Base-by-base conservation (phyloP, 1,284 basidiomycete species). In the Cutaneotrichosporon mucoides region DNA sequence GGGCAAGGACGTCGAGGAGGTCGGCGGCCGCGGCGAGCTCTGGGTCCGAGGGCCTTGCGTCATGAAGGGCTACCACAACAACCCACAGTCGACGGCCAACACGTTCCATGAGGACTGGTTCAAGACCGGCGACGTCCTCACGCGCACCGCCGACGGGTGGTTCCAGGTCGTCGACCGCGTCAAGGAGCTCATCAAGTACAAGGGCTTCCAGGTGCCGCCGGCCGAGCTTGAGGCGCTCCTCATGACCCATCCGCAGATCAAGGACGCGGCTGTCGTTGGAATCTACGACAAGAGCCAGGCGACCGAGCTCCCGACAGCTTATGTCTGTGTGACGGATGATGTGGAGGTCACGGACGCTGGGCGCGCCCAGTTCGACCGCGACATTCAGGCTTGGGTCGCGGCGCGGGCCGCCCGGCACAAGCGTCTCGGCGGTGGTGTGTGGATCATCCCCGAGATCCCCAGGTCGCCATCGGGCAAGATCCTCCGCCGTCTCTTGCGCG, bases 141-240 rank as follows among this genome's bases (percentile, higher is more conserved):
- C 82, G 9, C 74, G 83, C 5, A 86, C 89, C 63, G 65, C 75
- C 2, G 84, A 89, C 2, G 89, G 88, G 4, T 79, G 74, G 62
- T 78, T 48, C 47, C 33, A 48, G 84, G 75, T 79, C 42, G 75
- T 78, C 41, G 78, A 79, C 63, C 65, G 78, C 47, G 82, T 84
- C 65, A 92, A 92, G 68, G 90, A 92, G 70, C 76, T 92, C 40
- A 89, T 92, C 79, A 91, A 92, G 74, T 91, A 90, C 64, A 79
- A 79, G 62, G 77, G 77, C 33, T 77, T 71, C 62, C 76, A 78
- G 81, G 90, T 92, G 11, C 85, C 90, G 0, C 90, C 90, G 0
- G 89, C 90, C 1, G 90, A 92, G 67, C 81, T 93, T 2, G 90
- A 92, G 71, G 82, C 83, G 41, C 75, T 90, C 0, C 82, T 92